A percentile compares a stretch with the other conserved stretches of the same genome.
Evolutionary conservation across 768 basidiomycete species (phyloP).

Genomic region (Amanita subjunquillea): DNA sequence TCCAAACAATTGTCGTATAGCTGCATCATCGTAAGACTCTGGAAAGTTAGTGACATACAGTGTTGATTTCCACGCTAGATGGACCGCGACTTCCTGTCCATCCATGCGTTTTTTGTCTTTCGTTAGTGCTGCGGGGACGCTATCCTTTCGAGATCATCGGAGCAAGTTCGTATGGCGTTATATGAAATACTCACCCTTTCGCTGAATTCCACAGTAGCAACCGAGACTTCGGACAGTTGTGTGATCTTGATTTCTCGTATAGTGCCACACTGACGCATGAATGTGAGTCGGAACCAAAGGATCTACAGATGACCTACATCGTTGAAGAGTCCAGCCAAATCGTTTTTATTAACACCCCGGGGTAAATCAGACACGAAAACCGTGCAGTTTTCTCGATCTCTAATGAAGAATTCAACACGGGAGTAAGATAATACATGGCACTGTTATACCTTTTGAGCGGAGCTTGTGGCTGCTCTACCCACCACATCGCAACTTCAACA

Average conservation of each 20-base stretch:
- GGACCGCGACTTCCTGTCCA: slow-evolving; percentile 70
- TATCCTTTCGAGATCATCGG: slow-evolving; percentile 38
- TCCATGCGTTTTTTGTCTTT: slow-evolving; percentile 88
- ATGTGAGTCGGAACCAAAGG: background rate
- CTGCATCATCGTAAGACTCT: slow-evolving; percentile 68
- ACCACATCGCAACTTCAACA: background rate
- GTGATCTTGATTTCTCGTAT: slow-evolving; percentile 82
- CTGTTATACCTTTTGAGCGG: slow-evolving; percentile 48
- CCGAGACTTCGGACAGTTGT: slow-evolving; percentile 40
- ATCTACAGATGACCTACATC: slow-evolving; percentile 40
- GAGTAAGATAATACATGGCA: background rate
- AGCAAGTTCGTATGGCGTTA: background rate
- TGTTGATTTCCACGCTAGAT: slow-evolving; percentile 90
- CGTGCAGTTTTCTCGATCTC: slow-evolving; percentile 93
- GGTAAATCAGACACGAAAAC: slow-evolving; percentile 78
- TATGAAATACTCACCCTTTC: slow-evolving; percentile 34
- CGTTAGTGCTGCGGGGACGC: slow-evolving; percentile 78
- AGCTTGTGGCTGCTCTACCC: slow-evolving; percentile 31
- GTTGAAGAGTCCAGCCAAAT: slow-evolving; percentile 68
- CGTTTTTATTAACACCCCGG: slow-evolving; percentile 43
- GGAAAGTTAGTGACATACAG: slow-evolving; percentile 96
- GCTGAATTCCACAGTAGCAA: slow-evolving; percentile 86
- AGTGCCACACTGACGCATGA: slow-evolving; percentile 58
- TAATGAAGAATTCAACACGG: slow-evolving; percentile 17
- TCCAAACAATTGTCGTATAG: slow-evolving; percentile 66